These are phyloP conservation scores for Phaeosphaeriaceae sp. DNA, from an alignment of 2,329 filamentous ascomycete genomes.

Conservation along the genomic window DNA sequence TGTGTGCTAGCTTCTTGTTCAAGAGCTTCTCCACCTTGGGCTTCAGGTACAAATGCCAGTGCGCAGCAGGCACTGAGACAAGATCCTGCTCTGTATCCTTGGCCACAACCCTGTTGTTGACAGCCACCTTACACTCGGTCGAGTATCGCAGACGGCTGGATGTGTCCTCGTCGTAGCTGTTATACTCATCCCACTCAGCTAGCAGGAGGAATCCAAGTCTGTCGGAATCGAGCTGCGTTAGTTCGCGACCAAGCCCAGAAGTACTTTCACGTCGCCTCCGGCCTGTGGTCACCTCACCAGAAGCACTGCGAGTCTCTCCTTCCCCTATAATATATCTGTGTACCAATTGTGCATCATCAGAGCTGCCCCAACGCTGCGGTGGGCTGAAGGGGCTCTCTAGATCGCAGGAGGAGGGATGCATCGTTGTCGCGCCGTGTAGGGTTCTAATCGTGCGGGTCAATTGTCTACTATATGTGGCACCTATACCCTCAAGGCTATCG, in stretches of 20 bases:
- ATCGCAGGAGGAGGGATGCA: conserved; percentile 5
- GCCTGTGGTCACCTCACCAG: not conserved
- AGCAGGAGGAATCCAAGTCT: conserved; percentile 7
- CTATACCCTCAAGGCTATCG: too few relatives aligned
- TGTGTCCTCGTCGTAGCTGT: conserved; percentile 7
- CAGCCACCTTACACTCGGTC: conserved; percentile 13
- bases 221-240: not conserved
- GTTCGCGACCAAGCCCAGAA: not conserved
- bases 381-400: conserved; percentile 3
- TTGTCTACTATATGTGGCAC: too few relatives aligned
- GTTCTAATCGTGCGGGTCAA: too few relatives aligned
- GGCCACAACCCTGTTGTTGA: conserved; percentile 10
- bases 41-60: conserved; percentile 8
- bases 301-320: not conserved
- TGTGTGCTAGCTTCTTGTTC: conserved; percentile 9
- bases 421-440: not conserved
- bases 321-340: not conserved
- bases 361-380: conserved; percentile 6
- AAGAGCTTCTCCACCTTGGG: conserved; percentile 10
- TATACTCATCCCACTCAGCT: conserved; percentile 8
- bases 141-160: conserved; percentile 5
- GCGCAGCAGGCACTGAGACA: conserved; percentile 7
- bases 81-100: conserved; percentile 13
- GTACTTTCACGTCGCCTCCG: not conserved
- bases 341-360: conserved; percentile 6